Evolutionary conservation across 495 filamentous ascomycete species (phyloP).

Genomic region (Aspergillus sparsus): DNA sequence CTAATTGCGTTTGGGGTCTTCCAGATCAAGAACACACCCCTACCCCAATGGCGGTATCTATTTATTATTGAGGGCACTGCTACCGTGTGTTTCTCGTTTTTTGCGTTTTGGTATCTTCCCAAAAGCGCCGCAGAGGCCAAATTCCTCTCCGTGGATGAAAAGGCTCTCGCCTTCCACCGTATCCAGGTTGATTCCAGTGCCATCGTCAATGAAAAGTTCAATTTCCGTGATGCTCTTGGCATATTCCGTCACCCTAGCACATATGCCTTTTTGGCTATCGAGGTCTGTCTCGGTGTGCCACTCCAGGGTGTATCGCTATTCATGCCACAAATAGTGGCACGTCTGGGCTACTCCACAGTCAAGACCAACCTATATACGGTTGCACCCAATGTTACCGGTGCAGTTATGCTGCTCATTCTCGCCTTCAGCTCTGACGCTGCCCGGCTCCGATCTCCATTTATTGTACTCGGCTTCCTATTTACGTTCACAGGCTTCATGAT

Average conservation of each 20-base stretch:
- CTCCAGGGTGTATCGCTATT: constrained; percentile 71
- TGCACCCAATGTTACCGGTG: constrained; percentile 68
- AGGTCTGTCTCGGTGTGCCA: constrained; percentile 76
- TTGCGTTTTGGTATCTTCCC: constrained; percentile 74
- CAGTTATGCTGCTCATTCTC: constrained; percentile 66
- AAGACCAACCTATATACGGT: constrained; percentile 80
- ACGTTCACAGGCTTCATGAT: constrained; percentile 77
- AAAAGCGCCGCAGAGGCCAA: constrained; percentile 59
- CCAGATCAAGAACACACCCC: constrained; percentile 59
- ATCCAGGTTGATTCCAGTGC: constrained; percentile 74
- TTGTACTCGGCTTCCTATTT: constrained; percentile 70
- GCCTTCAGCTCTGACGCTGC: constrained; percentile 66
- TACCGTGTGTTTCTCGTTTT: constrained; percentile 64
- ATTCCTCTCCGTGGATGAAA: constrained; percentile 67
- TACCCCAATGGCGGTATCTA: constrained; percentile 69
- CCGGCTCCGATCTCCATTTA: constrained; percentile 70
- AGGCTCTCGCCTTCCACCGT: constrained; percentile 67
- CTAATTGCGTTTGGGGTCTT: constrained; percentile 76
- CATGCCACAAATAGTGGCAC: constrained; percentile 69
- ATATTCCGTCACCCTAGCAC: constrained; percentile 65
- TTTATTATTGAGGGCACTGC: constrained; percentile 73
- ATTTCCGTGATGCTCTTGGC: constrained; percentile 61
- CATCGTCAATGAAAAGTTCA: constrained; percentile 69
- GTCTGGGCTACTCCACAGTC: constrained; percentile 62
- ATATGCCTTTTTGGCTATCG: constrained; percentile 65